Evolutionary conservation across 2,329 filamentous ascomycete species (phyloP).

Genomic region (Pseudogymnoascus sp.): DNA sequence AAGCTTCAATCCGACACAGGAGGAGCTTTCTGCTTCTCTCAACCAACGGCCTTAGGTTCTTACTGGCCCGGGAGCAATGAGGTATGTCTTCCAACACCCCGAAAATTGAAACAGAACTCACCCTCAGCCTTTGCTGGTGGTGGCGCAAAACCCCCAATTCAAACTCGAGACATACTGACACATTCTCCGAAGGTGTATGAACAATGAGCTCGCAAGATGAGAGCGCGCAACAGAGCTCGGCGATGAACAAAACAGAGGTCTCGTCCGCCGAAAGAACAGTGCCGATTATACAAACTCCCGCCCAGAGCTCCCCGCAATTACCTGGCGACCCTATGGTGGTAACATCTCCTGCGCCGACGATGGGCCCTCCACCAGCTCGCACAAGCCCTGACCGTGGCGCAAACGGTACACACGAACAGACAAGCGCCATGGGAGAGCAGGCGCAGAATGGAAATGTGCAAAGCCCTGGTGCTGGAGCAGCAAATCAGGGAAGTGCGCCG

Average conservation of each 20-base stretch:
- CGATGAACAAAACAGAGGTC: slow-evolving; percentile 19
- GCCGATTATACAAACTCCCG: slow-evolving; percentile 48
- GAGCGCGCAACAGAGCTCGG: slow-evolving; percentile 22
- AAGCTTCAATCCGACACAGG: slow-evolving; percentile 18
- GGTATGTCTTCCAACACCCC: slow-evolving; percentile 16
- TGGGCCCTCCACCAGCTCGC: slow-evolving; percentile 24
- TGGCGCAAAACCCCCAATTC: slow-evolving; percentile 6
- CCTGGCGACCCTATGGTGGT: slow-evolving; percentile 55
- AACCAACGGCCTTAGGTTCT: slow-evolving; percentile 11
- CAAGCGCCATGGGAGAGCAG: slow-evolving; percentile 25
- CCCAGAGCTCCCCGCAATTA: slow-evolving; percentile 49
- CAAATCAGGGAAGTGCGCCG: slow-evolving; percentile 66
- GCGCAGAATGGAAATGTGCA: slow-evolving; percentile 28
- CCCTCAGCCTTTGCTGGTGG: slow-evolving; percentile 1
- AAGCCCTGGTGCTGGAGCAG: slow-evolving; percentile 30
- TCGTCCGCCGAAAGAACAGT: slow-evolving; percentile 34
- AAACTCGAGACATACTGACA: slow-evolving; percentile 13
- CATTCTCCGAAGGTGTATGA: slow-evolving; percentile 21
- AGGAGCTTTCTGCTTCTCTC: slow-evolving; percentile 15
- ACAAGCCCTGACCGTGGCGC: slow-evolving; percentile 26
- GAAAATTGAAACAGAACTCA: slow-evolving; percentile 1
- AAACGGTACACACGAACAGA: slow-evolving; percentile 27
- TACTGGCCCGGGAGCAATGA: slow-evolving; percentile 21
- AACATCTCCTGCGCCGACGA: slow-evolving; percentile 40
- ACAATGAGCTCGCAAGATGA: slow-evolving; percentile 25